Percentiles rank a stretch among this genome's conserved stretches.
Conservation (phyloP, 371 early-diverging fungal genomes). For the Rhizopus stolonifer region DNA sequence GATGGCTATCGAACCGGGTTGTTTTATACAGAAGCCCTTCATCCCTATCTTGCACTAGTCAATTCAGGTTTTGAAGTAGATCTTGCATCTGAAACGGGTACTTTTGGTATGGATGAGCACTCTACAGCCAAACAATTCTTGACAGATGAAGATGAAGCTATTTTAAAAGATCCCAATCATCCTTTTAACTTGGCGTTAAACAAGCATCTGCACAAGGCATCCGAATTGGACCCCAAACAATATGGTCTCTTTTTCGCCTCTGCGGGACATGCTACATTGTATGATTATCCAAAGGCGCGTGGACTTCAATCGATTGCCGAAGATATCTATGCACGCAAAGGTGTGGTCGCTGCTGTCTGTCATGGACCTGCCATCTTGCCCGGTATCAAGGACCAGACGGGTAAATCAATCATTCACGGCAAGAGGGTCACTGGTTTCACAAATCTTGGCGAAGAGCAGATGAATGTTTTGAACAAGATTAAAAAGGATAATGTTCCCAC, state of each 20-base stretch:
- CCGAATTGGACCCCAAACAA: constrained; percentile 43
- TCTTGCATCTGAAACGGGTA: constrained; percentile 54
- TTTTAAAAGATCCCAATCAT: constrained; percentile 36
- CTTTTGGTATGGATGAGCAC: constrained; percentile 52
- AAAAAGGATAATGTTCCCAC: constrained; percentile 37
- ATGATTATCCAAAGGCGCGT: constrained; percentile 48
- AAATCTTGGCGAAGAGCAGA: constrained; percentile 38
- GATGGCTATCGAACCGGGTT: constrained; percentile 53
- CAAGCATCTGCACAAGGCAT: constrained; percentile 41
- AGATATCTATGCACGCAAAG: constrained; percentile 50
- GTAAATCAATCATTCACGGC: constrained; percentile 44
- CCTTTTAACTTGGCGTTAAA: constrained; percentile 45
- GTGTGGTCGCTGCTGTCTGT: constrained; percentile 55
- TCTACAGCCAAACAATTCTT: constrained; percentile 41
- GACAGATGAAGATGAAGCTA: constrained; percentile 35
- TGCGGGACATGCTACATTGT: constrained; percentile 52
- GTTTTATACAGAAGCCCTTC: constrained; percentile 57
- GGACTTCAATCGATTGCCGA: constrained; percentile 46
- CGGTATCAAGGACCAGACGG: constrained; percentile 40
- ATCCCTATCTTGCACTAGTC: constrained; percentile 44
- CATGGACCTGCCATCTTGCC: constrained; percentile 59
- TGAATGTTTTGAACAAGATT: constrained; percentile 35
- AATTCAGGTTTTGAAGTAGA: constrained; percentile 53
- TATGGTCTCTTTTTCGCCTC: constrained; percentile 57
- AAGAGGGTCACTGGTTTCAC: constrained; percentile 53